These are phyloP conservation scores for Ceratocystis cubensis DNA, from an alignment of 2,329 filamentous ascomycete genomes.

Conservation along the genomic window DNA sequence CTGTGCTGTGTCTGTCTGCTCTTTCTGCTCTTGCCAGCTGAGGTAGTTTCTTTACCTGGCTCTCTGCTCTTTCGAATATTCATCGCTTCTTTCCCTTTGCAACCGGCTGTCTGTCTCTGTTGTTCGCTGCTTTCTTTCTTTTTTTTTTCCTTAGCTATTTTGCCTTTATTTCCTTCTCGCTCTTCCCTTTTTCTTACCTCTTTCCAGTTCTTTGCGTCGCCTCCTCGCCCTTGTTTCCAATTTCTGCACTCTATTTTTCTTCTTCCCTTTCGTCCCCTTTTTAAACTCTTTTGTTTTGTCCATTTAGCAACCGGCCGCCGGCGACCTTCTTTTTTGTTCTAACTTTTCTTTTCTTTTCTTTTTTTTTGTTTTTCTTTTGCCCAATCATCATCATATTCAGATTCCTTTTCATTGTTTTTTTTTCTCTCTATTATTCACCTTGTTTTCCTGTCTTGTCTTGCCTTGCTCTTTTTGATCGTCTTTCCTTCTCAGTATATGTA, in stretches of 20 bases:
- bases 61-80: background rate
- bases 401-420: slow-evolving; percentile 14
- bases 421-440: slow-evolving; percentile 6
- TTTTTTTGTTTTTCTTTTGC: slow-evolving; percentile 1
- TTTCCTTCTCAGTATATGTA: slow-evolving; percentile 14
- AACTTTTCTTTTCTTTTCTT: slow-evolving; percentile 5
- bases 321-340: slow-evolving; percentile 14
- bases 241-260: slow-evolving; percentile 26
- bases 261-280: slow-evolving; percentile 23
- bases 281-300: slow-evolving; percentile 11
- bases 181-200: background rate
- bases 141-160: no score
- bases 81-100: background rate
- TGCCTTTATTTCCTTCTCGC: background rate
- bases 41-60: background rate
- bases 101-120: background rate
- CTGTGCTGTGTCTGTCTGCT: background rate
- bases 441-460: background rate
- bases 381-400: slow-evolving; percentile 6
- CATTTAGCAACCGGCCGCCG: slow-evolving; percentile 15
- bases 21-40: background rate
- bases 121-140: background rate
- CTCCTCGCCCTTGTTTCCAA: slow-evolving; percentile 17
- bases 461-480: slow-evolving; percentile 5
- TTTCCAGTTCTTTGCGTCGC: background rate